Conservation (phyloP, 495 filamentous ascomycete species). For the Aspergillus leporis region DNA sequence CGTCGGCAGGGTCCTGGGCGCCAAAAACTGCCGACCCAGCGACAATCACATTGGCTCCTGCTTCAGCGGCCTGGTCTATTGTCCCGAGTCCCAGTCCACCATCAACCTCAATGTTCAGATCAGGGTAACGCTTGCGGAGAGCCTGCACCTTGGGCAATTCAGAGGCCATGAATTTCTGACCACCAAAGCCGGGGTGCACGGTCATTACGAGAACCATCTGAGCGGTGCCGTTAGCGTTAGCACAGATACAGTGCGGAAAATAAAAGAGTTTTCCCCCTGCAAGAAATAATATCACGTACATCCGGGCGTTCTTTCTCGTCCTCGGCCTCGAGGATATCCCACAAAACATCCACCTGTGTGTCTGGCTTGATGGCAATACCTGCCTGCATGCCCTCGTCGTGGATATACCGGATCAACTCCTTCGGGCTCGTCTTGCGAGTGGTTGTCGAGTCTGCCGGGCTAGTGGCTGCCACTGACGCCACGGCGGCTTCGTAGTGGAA, state of each 20-base stretch:
- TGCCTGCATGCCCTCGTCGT: conserved; percentile 83
- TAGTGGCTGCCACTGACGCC: conserved; percentile 76
- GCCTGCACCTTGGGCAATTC: conserved; percentile 91
- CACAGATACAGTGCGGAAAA: neutral
- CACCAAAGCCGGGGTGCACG: conserved; percentile 95
- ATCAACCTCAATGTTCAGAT: conserved; percentile 96
- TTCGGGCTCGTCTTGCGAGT: conserved; percentile 71
- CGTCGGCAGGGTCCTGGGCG: conserved; percentile 79
- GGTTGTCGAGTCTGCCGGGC: conserved; percentile 63
- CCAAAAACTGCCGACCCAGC: conserved; percentile 97
- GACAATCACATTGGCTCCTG: conserved; percentile 96
- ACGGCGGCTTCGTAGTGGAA: conserved; percentile 99
- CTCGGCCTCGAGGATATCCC: conserved; percentile 75
- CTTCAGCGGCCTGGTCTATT: conserved; percentile 91
- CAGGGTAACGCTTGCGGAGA: conserved; percentile 79
- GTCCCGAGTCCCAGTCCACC: conserved; percentile 86
- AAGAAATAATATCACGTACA: conserved; percentile 54
- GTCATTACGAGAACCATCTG: conserved; percentile 99
- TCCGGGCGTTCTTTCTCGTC: conserved; percentile 79
- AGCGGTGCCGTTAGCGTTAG: conserved; percentile 12
- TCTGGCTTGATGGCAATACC: conserved; percentile 95
- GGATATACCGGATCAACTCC: conserved; percentile 86
- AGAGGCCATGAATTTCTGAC: conserved; percentile 96
- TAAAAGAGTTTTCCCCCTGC: neutral
- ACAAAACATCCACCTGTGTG: conserved; percentile 86